phyloP scores from a whole-genome alignment of 176 grass and related monocot species.

The Poa pratensis region DNA sequence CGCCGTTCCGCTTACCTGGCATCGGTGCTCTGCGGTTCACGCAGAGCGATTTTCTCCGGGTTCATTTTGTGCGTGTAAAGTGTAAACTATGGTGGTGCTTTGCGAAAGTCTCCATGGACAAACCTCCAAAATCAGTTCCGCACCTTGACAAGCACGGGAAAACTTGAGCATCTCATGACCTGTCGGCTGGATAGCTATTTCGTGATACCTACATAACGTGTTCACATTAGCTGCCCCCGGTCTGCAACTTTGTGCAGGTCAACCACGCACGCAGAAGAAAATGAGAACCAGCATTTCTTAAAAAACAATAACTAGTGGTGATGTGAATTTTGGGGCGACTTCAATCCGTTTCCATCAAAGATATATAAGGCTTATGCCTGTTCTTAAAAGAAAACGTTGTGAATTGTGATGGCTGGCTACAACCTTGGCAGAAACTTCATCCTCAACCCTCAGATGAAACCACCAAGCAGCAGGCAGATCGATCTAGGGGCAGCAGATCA shows the following conservation, averaged over 20 bases:
- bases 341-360: background rate
- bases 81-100: background rate
- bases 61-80: background rate
- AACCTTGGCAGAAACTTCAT: background rate
- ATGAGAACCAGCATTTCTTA: background rate
- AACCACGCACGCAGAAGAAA: conserved; percentile 10
- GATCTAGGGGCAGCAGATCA: background rate
- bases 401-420: background rate
- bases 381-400: background rate
- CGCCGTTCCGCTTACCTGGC: background rate
- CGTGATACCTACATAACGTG: background rate
- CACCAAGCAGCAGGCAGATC: background rate
- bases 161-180: background rate
- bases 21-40: background rate
- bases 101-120: background rate
- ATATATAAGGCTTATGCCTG: background rate
- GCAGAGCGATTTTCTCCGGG: background rate
- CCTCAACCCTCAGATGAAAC: background rate
- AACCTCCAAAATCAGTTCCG: background rate
- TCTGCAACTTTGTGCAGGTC: background rate
- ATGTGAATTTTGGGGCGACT: background rate
- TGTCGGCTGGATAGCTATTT: background rate
- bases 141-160: background rate
- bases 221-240: conserved; percentile 16
- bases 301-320: background rate